Conservation (phyloP, 2,329 filamentous ascomycete species). For the Phialophora macrospora region DNA sequence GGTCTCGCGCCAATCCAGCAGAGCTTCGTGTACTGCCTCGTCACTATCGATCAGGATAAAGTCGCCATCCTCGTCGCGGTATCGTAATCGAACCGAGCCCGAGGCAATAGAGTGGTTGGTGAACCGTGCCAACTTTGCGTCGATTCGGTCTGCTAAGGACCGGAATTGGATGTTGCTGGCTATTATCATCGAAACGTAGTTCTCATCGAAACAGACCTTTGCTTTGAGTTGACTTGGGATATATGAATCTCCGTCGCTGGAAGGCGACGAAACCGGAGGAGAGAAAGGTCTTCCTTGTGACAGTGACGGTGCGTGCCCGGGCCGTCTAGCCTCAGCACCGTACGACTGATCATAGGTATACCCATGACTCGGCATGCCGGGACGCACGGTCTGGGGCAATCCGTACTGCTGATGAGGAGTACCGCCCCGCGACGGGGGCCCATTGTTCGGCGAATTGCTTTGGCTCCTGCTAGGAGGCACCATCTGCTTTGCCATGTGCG, state of each 20-base stretch:
- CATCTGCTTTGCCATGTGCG: slow-evolving; percentile 67
- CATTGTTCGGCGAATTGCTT: slow-evolving; percentile 74
- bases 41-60: slow-evolving; percentile 93
- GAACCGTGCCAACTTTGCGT: slow-evolving; percentile 88
- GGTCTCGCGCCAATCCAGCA: slow-evolving; percentile 89
- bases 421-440: slow-evolving; percentile 69
- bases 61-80: slow-evolving; percentile 89
- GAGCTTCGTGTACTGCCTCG: slow-evolving; percentile 94
- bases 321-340: slow-evolving; percentile 30
- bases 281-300: slow-evolving; percentile 45
- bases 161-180: slow-evolving; percentile 94
- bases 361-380: slow-evolving; percentile 32
- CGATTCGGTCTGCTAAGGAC: slow-evolving; percentile 90
- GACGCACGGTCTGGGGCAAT: slow-evolving; percentile 46
- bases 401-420: slow-evolving; percentile 68
- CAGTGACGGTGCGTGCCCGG: slow-evolving; percentile 33
- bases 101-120: slow-evolving; percentile 82
- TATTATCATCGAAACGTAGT: slow-evolving; percentile 94
- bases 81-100: slow-evolving; percentile 83
- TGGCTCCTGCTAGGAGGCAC: slow-evolving; percentile 75
- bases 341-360: slow-evolving; percentile 38
- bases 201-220: slow-evolving; percentile 89
- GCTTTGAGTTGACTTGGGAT: slow-evolving; percentile 85
- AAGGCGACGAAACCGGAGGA: slow-evolving; percentile 36
- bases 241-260: slow-evolving; percentile 47